phyloP scores from a whole-genome alignment of 108 stramenopile species.

The Nitzschia putrida region DNA sequence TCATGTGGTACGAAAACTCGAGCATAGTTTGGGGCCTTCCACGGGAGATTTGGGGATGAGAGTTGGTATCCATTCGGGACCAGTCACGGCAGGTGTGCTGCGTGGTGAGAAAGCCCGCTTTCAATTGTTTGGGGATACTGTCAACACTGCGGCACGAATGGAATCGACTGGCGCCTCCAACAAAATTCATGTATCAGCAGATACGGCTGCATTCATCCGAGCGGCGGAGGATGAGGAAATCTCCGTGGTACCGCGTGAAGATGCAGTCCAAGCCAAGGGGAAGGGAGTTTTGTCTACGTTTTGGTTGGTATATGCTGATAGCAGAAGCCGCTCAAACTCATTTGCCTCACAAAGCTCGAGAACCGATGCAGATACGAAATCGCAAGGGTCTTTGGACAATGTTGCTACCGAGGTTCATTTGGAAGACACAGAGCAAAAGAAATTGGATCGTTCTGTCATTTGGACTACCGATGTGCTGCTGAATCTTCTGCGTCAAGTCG shows the following conservation, averaged over 20 bases:
- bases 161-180: slow-evolving; percentile 43
- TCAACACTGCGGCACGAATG: slow-evolving; percentile 43
- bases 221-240: slow-evolving; percentile 19
- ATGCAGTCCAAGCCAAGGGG: slow-evolving; percentile 43
- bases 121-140: slow-evolving; percentile 29
- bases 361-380: not conserved
- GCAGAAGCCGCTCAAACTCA: not conserved
- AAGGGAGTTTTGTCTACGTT: slow-evolving; percentile 54
- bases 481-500: slow-evolving; percentile 5
- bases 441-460: not conserved
- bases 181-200: slow-evolving; percentile 43
- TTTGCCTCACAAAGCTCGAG: not conserved
- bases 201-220: slow-evolving; percentile 40
- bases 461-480: slow-evolving; percentile 13
- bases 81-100: slow-evolving; percentile 20
- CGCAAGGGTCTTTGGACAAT: not conserved
- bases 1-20: not conserved
- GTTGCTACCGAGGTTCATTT: not conserved
- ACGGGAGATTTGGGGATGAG: slow-evolving; percentile 40
- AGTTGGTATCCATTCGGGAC: slow-evolving; percentile 52
- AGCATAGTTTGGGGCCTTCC: slow-evolving; percentile 3
- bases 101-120: slow-evolving; percentile 15
- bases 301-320: slow-evolving; percentile 32
- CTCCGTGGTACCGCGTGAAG: slow-evolving; percentile 35
- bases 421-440: not conserved